A percentile compares a stretch with the other conserved stretches of the same genome.
These are phyloP conservation scores for Globisporangium nagaii DNA, from an alignment of 352 stramenopile genomes.

Conservation along the genomic window DNA sequence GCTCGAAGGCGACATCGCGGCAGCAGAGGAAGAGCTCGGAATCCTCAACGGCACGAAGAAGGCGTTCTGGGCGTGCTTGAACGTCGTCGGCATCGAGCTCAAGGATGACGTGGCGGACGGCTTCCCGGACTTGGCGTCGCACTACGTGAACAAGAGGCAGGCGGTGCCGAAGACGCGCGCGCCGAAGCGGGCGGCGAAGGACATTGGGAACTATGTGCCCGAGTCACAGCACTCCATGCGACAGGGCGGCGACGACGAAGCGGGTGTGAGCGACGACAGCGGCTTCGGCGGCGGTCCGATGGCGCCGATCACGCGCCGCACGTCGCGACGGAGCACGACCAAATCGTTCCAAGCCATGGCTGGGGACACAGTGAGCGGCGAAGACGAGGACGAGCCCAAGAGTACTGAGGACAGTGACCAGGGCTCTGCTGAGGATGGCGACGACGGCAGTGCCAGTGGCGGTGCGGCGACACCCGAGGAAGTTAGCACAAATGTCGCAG, in stretches of 20 bases:
- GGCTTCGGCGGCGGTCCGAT: background rate
- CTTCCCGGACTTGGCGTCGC: constrained; percentile 39
- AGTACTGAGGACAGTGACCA: background rate
- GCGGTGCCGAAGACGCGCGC: constrained; percentile 22
- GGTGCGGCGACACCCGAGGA: background rate
- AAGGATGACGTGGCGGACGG: constrained; percentile 50
- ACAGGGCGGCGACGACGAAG: constrained; percentile 11
- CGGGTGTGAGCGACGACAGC: constrained; percentile 12
- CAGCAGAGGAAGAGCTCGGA: constrained; percentile 36
- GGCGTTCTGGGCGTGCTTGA: constrained; percentile 55
- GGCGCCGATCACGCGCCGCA: constrained; percentile 17
- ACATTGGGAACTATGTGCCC: constrained; percentile 10
- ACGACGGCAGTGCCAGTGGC: background rate
- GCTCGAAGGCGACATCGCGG: constrained; percentile 59
- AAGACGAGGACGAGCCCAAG: constrained; percentile 27
- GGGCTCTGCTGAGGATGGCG: background rate
- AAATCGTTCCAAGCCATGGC: constrained; percentile 19
- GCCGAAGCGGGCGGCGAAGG: constrained; percentile 15
- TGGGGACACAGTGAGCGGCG: constrained; percentile 9
- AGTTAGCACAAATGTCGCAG: no score
- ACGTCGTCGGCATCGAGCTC: constrained; percentile 56
- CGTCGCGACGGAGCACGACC: constrained; percentile 24
- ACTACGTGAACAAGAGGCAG: constrained; percentile 41
- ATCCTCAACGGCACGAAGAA: constrained; percentile 40
- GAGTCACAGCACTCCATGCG: constrained; percentile 7